phyloP scores from a whole-genome alignment of 805 yeast species.

The Cephaloascus fragrans region DNA sequence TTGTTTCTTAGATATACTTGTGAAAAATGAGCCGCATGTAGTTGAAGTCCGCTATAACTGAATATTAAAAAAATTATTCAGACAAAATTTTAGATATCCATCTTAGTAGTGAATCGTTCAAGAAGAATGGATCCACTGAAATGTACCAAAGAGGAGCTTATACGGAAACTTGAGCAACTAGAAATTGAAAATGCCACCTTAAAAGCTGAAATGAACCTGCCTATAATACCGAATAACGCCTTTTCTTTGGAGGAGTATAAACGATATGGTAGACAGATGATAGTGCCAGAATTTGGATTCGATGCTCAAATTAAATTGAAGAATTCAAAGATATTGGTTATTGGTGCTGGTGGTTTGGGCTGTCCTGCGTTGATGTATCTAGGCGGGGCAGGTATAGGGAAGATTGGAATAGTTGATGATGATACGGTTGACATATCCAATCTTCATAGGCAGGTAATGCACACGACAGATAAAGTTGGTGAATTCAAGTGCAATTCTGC shows the following conservation, averaged over 20 bases:
- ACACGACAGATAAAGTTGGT: constrained; percentile 58
- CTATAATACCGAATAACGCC: constrained; percentile 1
- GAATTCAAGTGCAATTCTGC: constrained; percentile 77
- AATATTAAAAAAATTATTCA: too few relatives aligned
- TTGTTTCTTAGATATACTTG: too few relatives aligned
- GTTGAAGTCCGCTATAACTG: too few relatives aligned
- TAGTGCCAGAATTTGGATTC: constrained; percentile 71
- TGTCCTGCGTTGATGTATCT: constrained; percentile 83
- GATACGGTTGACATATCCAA: constrained; percentile 81
- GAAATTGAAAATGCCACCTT: background rate
- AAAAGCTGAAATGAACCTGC: background rate
- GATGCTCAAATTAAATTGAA: constrained; percentile 53
- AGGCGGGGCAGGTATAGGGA: constrained; percentile 82
- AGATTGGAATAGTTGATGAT: constrained; percentile 77
- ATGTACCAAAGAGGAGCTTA: background rate
- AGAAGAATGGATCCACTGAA: too few relatives aligned
- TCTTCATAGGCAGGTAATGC: constrained; percentile 83
- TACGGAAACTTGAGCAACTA: background rate
- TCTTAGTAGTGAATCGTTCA: too few relatives aligned
- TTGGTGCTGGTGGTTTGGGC: constrained; percentile 97
- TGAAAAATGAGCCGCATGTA: too few relatives aligned
- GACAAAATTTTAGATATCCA: too few relatives aligned
- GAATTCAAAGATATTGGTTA: constrained; percentile 51
- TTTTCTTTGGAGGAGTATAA: constrained; percentile 55
- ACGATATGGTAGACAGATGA: constrained; percentile 92